These are phyloP conservation scores for Neofusicoccum ribis DNA, from an alignment of 2,329 filamentous ascomycete genomes.

Conservation along the genomic window DNA sequence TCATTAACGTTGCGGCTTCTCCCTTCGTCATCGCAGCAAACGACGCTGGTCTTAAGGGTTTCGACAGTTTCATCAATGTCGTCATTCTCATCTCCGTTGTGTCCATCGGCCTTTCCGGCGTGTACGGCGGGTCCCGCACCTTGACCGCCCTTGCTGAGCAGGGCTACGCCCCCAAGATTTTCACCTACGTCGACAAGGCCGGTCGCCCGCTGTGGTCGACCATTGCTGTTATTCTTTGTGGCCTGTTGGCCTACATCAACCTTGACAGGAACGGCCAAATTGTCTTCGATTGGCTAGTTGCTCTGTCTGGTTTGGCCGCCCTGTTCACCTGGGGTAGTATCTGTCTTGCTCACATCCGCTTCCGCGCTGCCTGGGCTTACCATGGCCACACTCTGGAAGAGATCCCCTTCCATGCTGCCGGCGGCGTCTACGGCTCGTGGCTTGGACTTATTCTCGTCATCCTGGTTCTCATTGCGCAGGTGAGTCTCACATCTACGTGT, in stretches of 20 bases:
- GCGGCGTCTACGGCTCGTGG: slow-evolving; percentile 44
- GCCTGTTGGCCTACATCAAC: slow-evolving; percentile 73
- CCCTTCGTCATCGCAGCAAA: slow-evolving; percentile 93
- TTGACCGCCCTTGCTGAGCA: slow-evolving; percentile 88
- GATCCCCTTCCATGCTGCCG: slow-evolving; percentile 45
- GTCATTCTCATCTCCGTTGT: slow-evolving; percentile 89
- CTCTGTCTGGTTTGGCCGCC: slow-evolving; percentile 70
- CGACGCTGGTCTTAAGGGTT: slow-evolving; percentile 75
- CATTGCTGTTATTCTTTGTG: slow-evolving; percentile 64
- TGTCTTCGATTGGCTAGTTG: slow-evolving; percentile 78
- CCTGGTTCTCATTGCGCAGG: slow-evolving; percentile 42
- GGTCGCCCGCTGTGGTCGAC: slow-evolving; percentile 54
- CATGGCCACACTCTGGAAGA: slow-evolving; percentile 45
- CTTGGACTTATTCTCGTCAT: slow-evolving; percentile 41
- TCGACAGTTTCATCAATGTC: slow-evolving; percentile 91
- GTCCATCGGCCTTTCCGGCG: slow-evolving; percentile 86
- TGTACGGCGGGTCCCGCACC: slow-evolving; percentile 89
- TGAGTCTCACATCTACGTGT: slow-evolving; percentile 26
- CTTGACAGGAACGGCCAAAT: slow-evolving; percentile 57
- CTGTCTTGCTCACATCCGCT: slow-evolving; percentile 88
- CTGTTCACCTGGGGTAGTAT: slow-evolving; percentile 83
- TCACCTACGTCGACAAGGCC: slow-evolving; percentile 62
- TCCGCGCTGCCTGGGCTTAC: slow-evolving; percentile 59
- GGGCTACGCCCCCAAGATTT: slow-evolving; percentile 55
- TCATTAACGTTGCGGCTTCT: slow-evolving; percentile 72